Evolutionary conservation across 106 monocot species (phyloP), one percentile per base, ranked within the genome.

Genomic region (Dendrobium officinale): DNA sequence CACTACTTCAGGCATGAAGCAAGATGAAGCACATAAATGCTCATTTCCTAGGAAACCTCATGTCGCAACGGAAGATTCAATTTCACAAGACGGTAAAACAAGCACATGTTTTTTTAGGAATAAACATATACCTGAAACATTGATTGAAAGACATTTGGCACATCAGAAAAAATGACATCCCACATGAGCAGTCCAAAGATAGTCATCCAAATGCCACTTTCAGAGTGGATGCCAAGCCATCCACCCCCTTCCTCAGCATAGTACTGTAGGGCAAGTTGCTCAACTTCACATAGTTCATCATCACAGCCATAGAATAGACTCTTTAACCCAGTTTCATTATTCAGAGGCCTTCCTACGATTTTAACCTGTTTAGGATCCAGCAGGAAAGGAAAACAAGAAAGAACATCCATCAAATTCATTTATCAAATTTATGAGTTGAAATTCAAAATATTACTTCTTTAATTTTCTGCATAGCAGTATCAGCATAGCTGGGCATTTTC

Each of bases 181-280:
- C 98, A 99, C 95, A 95, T 90, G 43, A 99, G 84, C 84, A 99
- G 83, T 10, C 91, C 92, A 85, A 99, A 99, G 24, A 99, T 86
- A 42, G 95, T 99, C 88, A 88, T 81, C 98, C 98, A 99, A 77
- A 99, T 88, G 33, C 98, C 93, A 83, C 91, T 93, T 88, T 99
- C 95, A 54, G 98, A 86, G 85, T 99, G 98, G 20, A 88, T 79
- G 27, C 98, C 98, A 11, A 73, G 82, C 98, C 98, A 99, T 9
- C 89, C 86, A 67, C 96, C 98, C 55, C 89, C 94, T 82, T 99
- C 98, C 9, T 73, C 84, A 40, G 89, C 88, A 85, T 95, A 99
- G 84, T 93, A 95, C 70, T 99, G 95, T 70, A 99, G 72, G 17
- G 98, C 98, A 48, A 99, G 78, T 68, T 95, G 84, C 79, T 99